Evolutionary conservation across 768 basidiomycete genomes (phyloP).

Genomic region (Tricholoma sp.): DNA sequence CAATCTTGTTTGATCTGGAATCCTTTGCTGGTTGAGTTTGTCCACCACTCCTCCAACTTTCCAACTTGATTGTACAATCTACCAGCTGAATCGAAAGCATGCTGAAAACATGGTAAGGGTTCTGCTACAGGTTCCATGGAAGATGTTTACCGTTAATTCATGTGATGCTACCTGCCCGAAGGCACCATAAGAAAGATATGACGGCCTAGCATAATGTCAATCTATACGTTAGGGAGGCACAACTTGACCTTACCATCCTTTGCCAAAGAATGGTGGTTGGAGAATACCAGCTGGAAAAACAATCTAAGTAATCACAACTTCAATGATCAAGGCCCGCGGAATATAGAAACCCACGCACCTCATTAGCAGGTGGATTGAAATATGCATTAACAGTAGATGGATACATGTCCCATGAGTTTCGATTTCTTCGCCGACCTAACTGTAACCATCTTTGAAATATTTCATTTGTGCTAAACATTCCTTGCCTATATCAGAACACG

Average conservation of each 20-base stretch:
- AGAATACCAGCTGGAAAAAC: constrained; percentile 97
- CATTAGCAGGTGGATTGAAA: constrained; percentile 82
- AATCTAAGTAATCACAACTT: constrained; percentile 46
- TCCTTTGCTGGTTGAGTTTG: constrained; percentile 75
- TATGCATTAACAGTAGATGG: constrained; percentile 87
- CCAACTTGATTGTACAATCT: constrained; percentile 88
- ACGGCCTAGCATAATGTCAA: constrained; percentile 51
- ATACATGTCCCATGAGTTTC: constrained; percentile 81
- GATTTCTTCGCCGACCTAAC: constrained; percentile 64
- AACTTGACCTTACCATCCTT: constrained; percentile 52
- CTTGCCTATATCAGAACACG: not conserved
- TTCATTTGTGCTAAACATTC: constrained; percentile 44
- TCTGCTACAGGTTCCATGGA: not conserved
- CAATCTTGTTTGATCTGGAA: constrained; percentile 84
- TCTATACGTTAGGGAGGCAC: constrained; percentile 2
- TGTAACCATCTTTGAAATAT: constrained; percentile 67
- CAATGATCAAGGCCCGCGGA: not conserved
- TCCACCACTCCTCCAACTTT: constrained; percentile 90
- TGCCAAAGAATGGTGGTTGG: constrained; percentile 85
- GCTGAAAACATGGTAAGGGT: constrained; percentile 35
- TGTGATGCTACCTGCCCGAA: constrained; percentile 93
- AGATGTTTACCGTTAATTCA: constrained; percentile 69
- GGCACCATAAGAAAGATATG: constrained; percentile 85
- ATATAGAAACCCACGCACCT: constrained; percentile 39
- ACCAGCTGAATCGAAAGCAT: constrained; percentile 88